phyloP scores from a whole-genome alignment of 2,329 filamentous ascomycete species.

The Colletotrichum graminicola region DNA sequence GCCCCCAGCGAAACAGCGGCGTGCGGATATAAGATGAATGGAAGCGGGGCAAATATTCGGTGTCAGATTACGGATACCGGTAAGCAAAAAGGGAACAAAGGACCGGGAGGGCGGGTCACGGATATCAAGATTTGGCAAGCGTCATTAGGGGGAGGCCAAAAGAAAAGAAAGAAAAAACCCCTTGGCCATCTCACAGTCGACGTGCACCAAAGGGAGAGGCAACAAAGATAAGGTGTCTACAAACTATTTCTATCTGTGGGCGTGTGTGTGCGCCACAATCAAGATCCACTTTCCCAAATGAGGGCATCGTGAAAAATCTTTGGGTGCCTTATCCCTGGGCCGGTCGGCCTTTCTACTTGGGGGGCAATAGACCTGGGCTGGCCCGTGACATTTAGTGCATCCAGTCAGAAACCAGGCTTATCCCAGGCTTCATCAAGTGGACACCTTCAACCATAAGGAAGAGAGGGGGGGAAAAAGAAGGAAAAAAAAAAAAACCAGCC shows the following conservation, averaged over 20 bases:
- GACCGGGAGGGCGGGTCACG: background rate
- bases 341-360: background rate
- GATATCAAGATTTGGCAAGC: too few relatives aligned
- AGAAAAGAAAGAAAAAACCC: background rate
- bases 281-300: conserved; percentile 34
- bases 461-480: too few relatives aligned
- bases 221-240: conserved; percentile 2
- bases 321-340: conserved; percentile 31
- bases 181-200: background rate
- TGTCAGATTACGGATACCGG: too few relatives aligned
- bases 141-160: background rate
- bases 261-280: background rate
- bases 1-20: background rate
- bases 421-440: too few relatives aligned
- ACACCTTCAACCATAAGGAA: too few relatives aligned
- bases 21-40: background rate
- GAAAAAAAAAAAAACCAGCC: background rate
- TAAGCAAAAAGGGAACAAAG: too few relatives aligned
- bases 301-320: conserved; percentile 42
- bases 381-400: too few relatives aligned
- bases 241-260: conserved; percentile 1
- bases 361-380: background rate
- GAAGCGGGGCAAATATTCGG: background rate
- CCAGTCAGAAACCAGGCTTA: too few relatives aligned
- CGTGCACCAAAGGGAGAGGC: background rate